These are phyloP conservation scores for Botryotinia convoluta DNA, from an alignment of 2,329 filamentous ascomycete genomes.

Conservation along the genomic window DNA sequence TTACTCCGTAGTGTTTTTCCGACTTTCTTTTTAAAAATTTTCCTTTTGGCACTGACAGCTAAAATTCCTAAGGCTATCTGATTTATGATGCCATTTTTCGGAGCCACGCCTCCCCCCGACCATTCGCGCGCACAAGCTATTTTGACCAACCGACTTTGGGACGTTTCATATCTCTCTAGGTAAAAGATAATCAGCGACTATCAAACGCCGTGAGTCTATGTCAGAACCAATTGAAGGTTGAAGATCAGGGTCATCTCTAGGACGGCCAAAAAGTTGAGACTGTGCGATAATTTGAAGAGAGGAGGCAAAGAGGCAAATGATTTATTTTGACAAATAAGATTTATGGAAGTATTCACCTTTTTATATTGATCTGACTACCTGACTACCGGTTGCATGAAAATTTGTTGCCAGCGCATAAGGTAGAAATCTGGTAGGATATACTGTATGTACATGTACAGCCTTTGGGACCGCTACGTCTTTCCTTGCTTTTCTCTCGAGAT, in stretches of 20 bases:
- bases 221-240: constrained; percentile 1
- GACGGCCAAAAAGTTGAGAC: constrained; percentile 7
- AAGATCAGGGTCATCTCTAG: not conserved
- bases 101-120: not conserved
- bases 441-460: not conserved
- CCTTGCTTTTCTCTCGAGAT: not conserved
- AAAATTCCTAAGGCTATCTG: not conserved
- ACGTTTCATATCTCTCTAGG: constrained; percentile 16
- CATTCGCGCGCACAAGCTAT: constrained; percentile 1
- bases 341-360: constrained; percentile 4
- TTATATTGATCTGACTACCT: constrained; percentile 8
- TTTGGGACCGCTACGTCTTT: constrained; percentile 5
- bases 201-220: constrained; percentile 10
- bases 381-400: constrained; percentile 9
- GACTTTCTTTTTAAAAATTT: not conserved
- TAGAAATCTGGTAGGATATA: not conserved
- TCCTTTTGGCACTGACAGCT: not conserved
- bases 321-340: constrained; percentile 10
- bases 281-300: not conserved
- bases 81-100: constrained; percentile 8
- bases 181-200: constrained; percentile 8
- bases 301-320: not conserved
- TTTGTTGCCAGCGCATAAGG: constrained; percentile 18
- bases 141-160: constrained; percentile 5
- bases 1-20: not conserved